Evolutionary conservation across 768 basidiomycete genomes (phyloP).

Genomic region (Guyanaporus albipodus): DNA sequence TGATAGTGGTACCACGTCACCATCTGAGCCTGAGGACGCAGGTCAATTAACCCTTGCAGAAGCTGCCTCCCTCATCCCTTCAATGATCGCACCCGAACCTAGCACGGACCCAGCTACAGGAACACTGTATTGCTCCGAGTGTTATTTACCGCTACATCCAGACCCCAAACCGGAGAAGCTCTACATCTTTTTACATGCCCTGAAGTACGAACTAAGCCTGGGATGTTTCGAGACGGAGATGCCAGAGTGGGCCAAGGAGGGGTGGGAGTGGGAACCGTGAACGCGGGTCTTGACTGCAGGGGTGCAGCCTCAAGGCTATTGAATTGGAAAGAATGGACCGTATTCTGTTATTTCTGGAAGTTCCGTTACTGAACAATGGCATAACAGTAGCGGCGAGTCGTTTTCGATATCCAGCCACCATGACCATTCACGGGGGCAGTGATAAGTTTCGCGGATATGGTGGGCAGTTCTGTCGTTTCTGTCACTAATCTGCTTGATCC

Average conservation of each 20-base stretch:
- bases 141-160: conserved; percentile 88
- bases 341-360: too few relatives aligned
- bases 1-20: neutral
- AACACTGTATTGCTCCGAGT: conserved; percentile 77
- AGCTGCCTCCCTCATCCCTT: conserved; percentile 37
- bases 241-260: conserved; percentile 84
- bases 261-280: conserved; percentile 58
- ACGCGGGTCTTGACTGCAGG: too few relatives aligned
- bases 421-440: too few relatives aligned
- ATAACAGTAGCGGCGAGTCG: too few relatives aligned
- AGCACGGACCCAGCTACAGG: conserved; percentile 39
- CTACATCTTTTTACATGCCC: conserved; percentile 94
- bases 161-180: conserved; percentile 90
- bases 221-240: conserved; percentile 83
- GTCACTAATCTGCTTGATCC: too few relatives aligned
- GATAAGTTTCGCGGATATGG: too few relatives aligned
- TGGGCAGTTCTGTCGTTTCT: too few relatives aligned
- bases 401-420: too few relatives aligned
- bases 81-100: conserved; percentile 19
- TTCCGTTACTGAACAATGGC: too few relatives aligned
- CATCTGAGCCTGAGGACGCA: neutral
- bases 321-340: too few relatives aligned
- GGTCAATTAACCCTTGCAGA: conserved; percentile 44
- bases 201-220: conserved; percentile 76
- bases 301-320: too few relatives aligned